Evolutionary conservation across 495 filamentous ascomycete genomes (phyloP), one percentile per base, ranked within the genome.

Genomic region (Aspergillus campestris): DNA sequence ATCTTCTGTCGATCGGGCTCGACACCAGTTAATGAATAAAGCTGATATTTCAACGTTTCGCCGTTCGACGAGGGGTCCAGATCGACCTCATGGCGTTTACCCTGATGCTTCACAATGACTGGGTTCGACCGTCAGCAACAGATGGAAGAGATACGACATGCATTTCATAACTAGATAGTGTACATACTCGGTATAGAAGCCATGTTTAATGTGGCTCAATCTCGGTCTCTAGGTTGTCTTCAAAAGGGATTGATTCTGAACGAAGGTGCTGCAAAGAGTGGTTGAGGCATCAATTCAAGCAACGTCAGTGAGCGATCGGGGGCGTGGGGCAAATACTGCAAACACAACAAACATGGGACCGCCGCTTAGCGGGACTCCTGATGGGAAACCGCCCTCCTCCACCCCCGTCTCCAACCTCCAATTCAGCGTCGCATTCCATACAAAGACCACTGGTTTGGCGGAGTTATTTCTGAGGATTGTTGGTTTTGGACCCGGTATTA

Each of bases 1-100:
- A 98, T 86, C 73, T 96, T 97, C 63, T 97, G 94, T 34, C 91
- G 84, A 34, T 92, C 89, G 45, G 92, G 92, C 57, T 97, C 92
- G 57, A 98, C 94, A 42, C 88, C 88, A 15, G 92, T 98, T 8
- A 98, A 70, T 42, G 89, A 95, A 66, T 83, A 98, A 14, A 98
- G 79, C 61, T 97, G 92, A 59, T 80, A 89, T 57, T 98, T 98
- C 70, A 98, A 86, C 34, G 83, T 84, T 62, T 97, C 92, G 66
- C 90, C 92, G 47, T 79, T 86, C 12, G 87, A 82, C 11, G 80
- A 74, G 36, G 83, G 77, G 61, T 97, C 91, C 50, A 97, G 78
- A 47, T 96, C 89, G 59, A 98, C 79, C 56, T 96, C 82, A 69
- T 97, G 82, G 58, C 87, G 86, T 65, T 94, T 95, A 62, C 91